These are phyloP conservation scores for Clavispora carvajalis DNA, from an alignment of 805 yeast genomes.

Conservation along the genomic window DNA sequence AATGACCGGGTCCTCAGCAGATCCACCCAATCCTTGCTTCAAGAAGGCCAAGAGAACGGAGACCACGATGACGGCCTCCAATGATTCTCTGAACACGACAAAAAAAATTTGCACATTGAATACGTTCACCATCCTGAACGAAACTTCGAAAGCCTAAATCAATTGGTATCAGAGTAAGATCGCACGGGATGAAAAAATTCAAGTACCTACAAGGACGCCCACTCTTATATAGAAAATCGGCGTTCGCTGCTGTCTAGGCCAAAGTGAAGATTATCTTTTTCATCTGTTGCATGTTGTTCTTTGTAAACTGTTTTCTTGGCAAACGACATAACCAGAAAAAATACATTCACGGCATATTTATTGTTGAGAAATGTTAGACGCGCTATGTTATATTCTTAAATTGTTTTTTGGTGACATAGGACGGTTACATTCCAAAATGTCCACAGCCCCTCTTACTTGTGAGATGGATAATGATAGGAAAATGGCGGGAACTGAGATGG, in stretches of 20 bases:
- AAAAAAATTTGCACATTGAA: constrained; percentile 76
- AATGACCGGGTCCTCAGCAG: constrained; percentile 39
- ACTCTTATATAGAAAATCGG: neutral
- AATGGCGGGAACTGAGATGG: too few relatives aligned
- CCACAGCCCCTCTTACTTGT: too few relatives aligned
- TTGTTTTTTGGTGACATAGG: too few relatives aligned
- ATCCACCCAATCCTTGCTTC: constrained; percentile 75
- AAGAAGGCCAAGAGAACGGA: constrained; percentile 89
- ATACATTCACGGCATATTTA: too few relatives aligned
- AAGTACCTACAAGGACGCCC: neutral
- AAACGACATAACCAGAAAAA: too few relatives aligned
- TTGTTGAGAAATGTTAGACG: too few relatives aligned
- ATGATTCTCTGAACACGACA: constrained; percentile 86
- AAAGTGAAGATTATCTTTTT: neutral
- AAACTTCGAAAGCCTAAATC: neutral
- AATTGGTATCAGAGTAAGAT: neutral
- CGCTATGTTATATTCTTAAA: too few relatives aligned
- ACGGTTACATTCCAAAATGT: too few relatives aligned
- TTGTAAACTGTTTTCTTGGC: neutral
- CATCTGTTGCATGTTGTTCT: neutral
- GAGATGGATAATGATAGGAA: too few relatives aligned
- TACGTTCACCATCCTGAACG: constrained; percentile 42
- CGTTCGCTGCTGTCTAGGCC: too few relatives aligned
- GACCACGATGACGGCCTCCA: constrained; percentile 88
- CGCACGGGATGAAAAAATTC: neutral